Evolutionary conservation across 306 rosid genomes (phyloP).

Genomic region (Carpinus fangiana): DNA sequence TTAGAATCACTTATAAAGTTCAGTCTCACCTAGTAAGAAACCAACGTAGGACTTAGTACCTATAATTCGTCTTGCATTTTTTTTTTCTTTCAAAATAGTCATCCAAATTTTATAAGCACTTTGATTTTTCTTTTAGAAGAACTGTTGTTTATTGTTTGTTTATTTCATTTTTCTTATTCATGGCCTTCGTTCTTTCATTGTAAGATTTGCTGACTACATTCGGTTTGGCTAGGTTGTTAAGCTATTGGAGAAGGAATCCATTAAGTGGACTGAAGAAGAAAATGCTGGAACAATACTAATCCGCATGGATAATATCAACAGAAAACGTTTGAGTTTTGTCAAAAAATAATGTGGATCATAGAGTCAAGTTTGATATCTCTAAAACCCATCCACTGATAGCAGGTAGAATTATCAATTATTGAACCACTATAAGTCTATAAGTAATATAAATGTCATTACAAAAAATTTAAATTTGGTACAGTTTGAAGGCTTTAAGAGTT

Average conservation of each 20-base stretch:
- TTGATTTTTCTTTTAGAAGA: neutral
- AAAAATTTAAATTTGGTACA: neutral
- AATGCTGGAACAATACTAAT: conserved; percentile 54
- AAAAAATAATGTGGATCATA: conserved; percentile 26
- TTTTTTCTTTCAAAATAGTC: neutral
- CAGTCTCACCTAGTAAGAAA: too few relatives aligned
- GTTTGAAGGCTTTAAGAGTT: neutral
- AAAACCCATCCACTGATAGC: neutral
- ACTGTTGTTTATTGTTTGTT: too few relatives aligned
- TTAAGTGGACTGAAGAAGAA: conserved; percentile 71
- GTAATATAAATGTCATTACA: neutral
- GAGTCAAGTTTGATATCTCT: conserved; percentile 2
- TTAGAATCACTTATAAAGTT: too few relatives aligned
- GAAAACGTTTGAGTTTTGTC: conserved; percentile 42
- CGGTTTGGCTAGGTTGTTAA: conserved; percentile 49
- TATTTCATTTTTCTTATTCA: too few relatives aligned
- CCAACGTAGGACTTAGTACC: too few relatives aligned
- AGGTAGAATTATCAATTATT: neutral
- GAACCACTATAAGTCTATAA: neutral
- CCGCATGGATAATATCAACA: conserved; percentile 48
- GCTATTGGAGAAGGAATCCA: conserved; percentile 65
- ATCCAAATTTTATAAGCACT: neutral
- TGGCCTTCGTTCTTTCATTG: conserved; percentile 3
- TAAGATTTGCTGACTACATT: conserved; percentile 1
- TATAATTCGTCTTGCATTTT: neutral